Evolutionary conservation across 2,329 filamentous ascomycete genomes (phyloP).

Genomic region (Colletotrichum gigasporum): DNA sequence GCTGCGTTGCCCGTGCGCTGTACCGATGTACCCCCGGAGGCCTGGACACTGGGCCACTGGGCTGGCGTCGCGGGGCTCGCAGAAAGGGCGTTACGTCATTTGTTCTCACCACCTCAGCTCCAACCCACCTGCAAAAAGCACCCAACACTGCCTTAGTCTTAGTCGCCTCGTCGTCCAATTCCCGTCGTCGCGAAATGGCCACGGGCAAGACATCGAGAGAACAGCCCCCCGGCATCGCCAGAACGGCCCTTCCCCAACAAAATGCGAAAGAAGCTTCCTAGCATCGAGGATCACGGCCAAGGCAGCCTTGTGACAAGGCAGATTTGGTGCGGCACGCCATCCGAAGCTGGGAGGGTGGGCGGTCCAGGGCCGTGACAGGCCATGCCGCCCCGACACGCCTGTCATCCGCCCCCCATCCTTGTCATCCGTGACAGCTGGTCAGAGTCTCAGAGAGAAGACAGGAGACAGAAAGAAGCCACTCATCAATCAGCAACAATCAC

Average conservation of each 20-base stretch:
- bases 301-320: conserved; percentile 32
- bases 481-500: no score
- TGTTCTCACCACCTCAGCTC: not conserved
- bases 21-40: no score
- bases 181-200: not conserved
- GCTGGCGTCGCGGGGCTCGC: not conserved
- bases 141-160: not conserved
- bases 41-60: no score
- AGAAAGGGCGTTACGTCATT: conserved; percentile 20
- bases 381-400: conserved; percentile 11
- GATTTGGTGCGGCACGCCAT: conserved; percentile 29
- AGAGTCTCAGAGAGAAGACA: conserved; percentile 1
- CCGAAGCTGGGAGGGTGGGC: conserved; percentile 26
- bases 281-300: conserved; percentile 2
- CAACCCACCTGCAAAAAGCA: conserved; percentile 11
- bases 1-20: no score
- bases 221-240: not conserved
- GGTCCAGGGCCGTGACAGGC: conserved; percentile 26
- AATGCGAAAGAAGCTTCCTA: not conserved
- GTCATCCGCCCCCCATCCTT: conserved; percentile 24
- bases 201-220: conserved; percentile 1
- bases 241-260: conserved; percentile 7
- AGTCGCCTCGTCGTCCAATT: not conserved
- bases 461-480: no score
- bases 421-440: conserved; percentile 19